Base-by-base conservation (phyloP, 345 rosid species). In the Murraya koenigii region DNA sequence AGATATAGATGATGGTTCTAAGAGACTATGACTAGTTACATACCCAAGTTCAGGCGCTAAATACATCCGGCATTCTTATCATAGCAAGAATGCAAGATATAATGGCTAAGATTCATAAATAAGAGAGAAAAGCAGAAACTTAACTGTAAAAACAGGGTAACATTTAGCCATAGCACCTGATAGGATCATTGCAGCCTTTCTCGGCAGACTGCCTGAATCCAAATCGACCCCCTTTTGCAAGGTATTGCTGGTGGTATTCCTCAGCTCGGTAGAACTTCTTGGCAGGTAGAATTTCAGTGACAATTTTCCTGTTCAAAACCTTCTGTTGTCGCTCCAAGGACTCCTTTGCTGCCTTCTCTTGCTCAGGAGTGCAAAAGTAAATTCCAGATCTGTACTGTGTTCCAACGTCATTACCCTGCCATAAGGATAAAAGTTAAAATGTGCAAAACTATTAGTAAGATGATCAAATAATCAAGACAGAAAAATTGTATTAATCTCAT, bases 341-440 rank as follows among this genome's bases (percentile, higher is more conserved):
- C 73, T 90, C 97, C 20, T 7, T 77, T 0, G 98, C 97, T 17
- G 84, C 87, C 78, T 88, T 84, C 89, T 94, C 98, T 85, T 95
- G 99, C 77, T 93, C 99, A 0, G 94, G 89, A 9, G 90, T 89
- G 80, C 92, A 94, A 59, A 80, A 89, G 75, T 87, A 95, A 75
- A 93, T 91, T 63, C 99, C 99, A 5, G 99, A 93, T 83, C 99
- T 80, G 85, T 95, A 94, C 65, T 91, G 97, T 1, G 95, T 87
- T 75, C 99, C 99, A 72, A 96, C 98, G 70, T 96, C 99, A 85
- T 87, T 86, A 11, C 97, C 98, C 99, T 96, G 89, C 38, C 79
- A 79, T 22, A 30, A 23, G 20, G 19, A 67, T 68, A 7, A 26
- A 58, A 2, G n/a, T 78, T 32, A 49, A 52, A 62, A 59, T 68